A percentile compares a stretch with the other conserved stretches of the same genome.
These are phyloP conservation scores for Monosporascus sp. DNA, from an alignment of 2,329 filamentous ascomycete species.

Conservation along the genomic window DNA sequence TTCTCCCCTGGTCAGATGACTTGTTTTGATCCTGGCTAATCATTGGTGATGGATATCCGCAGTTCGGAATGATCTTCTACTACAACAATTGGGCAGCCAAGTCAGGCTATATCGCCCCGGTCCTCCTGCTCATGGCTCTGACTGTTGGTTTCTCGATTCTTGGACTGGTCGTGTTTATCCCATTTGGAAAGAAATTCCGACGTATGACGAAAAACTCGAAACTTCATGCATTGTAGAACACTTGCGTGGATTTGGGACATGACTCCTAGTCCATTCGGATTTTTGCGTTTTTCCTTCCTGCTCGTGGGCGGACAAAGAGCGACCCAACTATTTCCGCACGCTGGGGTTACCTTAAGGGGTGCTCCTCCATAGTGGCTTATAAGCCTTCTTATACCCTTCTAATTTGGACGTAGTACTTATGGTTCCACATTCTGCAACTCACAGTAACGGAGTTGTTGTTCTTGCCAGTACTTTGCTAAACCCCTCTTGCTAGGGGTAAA, in stretches of 20 bases:
- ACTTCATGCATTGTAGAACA: constrained; percentile 17
- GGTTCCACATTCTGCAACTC: too few species aligned
- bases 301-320: too few species aligned
- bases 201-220: constrained; percentile 24
- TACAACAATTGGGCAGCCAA: constrained; percentile 22
- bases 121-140: constrained; percentile 22
- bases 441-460: too few species aligned
- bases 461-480: too few species aligned
- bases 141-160: constrained; percentile 20
- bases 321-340: too few species aligned
- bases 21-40: neutral
- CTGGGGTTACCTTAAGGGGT: too few species aligned
- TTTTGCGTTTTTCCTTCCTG: neutral
- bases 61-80: constrained; percentile 28
- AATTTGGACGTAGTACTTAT: too few species aligned
- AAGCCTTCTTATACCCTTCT: too few species aligned
- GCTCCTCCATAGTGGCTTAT: too few species aligned
- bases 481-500: too few species aligned
- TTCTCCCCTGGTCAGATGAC: neutral
- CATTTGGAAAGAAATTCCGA: constrained; percentile 24
- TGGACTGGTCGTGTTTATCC: constrained; percentile 22
- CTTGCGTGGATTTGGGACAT: too few species aligned
- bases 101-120: constrained; percentile 19
- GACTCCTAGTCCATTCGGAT: neutral
- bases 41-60: neutral